A percentile compares a stretch with the other conserved stretches of the same genome.
phyloP scores from a whole-genome alignment of 73 alveolate genomes.

The Durusdinium trenchii region DNA sequence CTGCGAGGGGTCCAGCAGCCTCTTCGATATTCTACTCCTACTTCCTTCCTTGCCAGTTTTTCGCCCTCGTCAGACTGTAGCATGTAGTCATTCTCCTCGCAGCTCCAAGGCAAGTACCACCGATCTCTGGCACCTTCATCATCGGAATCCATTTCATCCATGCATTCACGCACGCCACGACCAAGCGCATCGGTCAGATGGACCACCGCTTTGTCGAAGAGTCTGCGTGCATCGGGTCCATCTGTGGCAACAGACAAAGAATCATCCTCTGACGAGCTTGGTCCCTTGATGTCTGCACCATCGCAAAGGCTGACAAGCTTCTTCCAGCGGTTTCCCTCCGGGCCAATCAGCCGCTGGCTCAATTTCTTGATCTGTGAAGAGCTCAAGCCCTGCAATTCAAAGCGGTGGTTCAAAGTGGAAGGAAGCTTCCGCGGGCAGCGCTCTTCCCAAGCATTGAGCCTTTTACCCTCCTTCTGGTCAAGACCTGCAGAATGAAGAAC shows the following conservation, averaged over 20 bases:
- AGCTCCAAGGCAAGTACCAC: slow-evolving; percentile 90
- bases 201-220: slow-evolving; percentile 58
- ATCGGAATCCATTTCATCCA: slow-evolving; percentile 74
- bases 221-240: slow-evolving; percentile 50
- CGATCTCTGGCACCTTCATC: slow-evolving; percentile 59
- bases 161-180: slow-evolving; percentile 87
- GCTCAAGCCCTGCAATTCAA: slow-evolving; percentile 68
- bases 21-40: slow-evolving; percentile 71
- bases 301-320: slow-evolving; percentile 24
- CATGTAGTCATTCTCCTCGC: slow-evolving; percentile 82
- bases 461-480: slow-evolving; percentile 44
- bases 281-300: slow-evolving; percentile 49
- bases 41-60: slow-evolving; percentile 51
- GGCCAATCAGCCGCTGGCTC: slow-evolving; percentile 18
- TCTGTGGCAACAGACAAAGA: slow-evolving; percentile 68
- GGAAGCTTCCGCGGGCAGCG: slow-evolving; percentile 35
- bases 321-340: slow-evolving; percentile 43
- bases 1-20: slow-evolving; percentile 90
- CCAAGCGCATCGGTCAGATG: slow-evolving; percentile 71
- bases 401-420: slow-evolving; percentile 64
- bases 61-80: neutral
- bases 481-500: slow-evolving; percentile 54
- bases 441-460: slow-evolving; percentile 40
- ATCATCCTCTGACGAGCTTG: neutral
- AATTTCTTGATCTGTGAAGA: slow-evolving; percentile 26